A percentile compares a stretch with the other conserved stretches of the same genome.
These are phyloP conservation scores for Nakaseomyces glabratus DNA, from an alignment of 1,139 yeast genomes.

Conservation along the genomic window DNA sequence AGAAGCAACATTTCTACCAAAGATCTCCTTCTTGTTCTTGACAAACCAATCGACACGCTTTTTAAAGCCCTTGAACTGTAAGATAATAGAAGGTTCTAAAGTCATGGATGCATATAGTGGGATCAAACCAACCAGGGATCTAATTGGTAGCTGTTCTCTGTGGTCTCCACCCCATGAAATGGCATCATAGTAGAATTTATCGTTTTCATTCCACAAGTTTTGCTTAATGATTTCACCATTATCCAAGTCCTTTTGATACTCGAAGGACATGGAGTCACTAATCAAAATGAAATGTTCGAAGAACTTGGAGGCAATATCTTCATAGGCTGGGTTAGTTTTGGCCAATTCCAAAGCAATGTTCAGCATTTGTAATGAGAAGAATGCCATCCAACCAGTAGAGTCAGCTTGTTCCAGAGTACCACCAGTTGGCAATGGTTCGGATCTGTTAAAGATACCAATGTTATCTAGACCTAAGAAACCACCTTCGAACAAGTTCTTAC, in stretches of 20 bases:
- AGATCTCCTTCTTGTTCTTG: slow-evolving; percentile 56
- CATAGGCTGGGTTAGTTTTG: slow-evolving; percentile 74
- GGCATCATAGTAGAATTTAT: slow-evolving; percentile 82
- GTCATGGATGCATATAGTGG: slow-evolving; percentile 86
- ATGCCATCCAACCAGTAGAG: slow-evolving; percentile 97
- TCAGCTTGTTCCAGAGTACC: slow-evolving; percentile 88
- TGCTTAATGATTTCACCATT: slow-evolving; percentile 39
- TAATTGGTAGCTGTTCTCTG: slow-evolving; percentile 66
- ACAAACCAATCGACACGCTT: slow-evolving; percentile 79
- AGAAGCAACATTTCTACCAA: slow-evolving; percentile 77
- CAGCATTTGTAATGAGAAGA: slow-evolving; percentile 80
- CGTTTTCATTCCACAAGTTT: slow-evolving; percentile 83
- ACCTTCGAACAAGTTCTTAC: slow-evolving; percentile 85
- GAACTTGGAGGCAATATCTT: slow-evolving; percentile 87
- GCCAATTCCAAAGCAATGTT: slow-evolving; percentile 85
- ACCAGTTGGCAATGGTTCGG: slow-evolving; percentile 89
- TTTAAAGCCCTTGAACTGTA: slow-evolving; percentile 72
- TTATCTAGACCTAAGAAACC: slow-evolving; percentile 90
- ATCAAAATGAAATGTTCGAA: slow-evolving; percentile 86
- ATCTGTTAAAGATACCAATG: slow-evolving; percentile 84
- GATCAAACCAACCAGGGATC: slow-evolving; percentile 84
- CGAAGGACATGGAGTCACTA: slow-evolving; percentile 85
- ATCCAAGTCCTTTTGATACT: slow-evolving; percentile 27
- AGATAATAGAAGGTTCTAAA: slow-evolving; percentile 71
- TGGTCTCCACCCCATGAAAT: slow-evolving; percentile 70